Evolutionary conservation across 257 asterid genomes (phyloP).

Genomic region (Przewalskia tangutica): DNA sequence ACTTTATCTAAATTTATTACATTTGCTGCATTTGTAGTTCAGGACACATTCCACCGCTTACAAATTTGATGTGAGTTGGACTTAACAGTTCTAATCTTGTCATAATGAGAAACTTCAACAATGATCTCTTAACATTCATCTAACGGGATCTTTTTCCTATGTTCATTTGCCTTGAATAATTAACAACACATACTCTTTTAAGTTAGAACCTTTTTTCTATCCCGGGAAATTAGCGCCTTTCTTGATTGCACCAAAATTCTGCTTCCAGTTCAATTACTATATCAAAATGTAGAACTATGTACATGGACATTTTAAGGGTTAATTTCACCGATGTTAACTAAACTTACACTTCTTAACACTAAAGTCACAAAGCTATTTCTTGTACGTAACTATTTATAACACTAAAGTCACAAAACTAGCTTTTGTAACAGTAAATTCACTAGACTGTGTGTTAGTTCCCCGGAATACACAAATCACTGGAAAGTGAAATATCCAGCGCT

Average conservation of each 20-base stretch:
- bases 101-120: background rate
- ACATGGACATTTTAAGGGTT: background rate
- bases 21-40: background rate
- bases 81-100: background rate
- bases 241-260: background rate
- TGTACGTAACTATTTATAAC: too few relatives aligned
- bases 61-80: background rate
- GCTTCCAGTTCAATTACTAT: background rate
- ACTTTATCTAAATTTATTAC: background rate
- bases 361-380: too few relatives aligned
- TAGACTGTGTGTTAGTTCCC: too few relatives aligned
- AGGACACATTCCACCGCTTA: background rate
- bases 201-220: background rate
- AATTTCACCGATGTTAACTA: too few relatives aligned
- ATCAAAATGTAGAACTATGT: background rate
- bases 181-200: background rate
- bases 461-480: too few relatives aligned
- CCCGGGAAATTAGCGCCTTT: background rate
- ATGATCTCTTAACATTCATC: background rate
- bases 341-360: too few relatives aligned
- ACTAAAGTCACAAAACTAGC: too few relatives aligned
- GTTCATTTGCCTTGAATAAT: background rate
- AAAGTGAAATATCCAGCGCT: too few relatives aligned
- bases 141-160: background rate
- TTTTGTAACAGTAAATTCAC: too few relatives aligned